A percentile compares a stretch with the other conserved stretches of the same genome.
Conservation (phyloP, 257 asterid genomes). For the Nicotiana noctiflora region DNA sequence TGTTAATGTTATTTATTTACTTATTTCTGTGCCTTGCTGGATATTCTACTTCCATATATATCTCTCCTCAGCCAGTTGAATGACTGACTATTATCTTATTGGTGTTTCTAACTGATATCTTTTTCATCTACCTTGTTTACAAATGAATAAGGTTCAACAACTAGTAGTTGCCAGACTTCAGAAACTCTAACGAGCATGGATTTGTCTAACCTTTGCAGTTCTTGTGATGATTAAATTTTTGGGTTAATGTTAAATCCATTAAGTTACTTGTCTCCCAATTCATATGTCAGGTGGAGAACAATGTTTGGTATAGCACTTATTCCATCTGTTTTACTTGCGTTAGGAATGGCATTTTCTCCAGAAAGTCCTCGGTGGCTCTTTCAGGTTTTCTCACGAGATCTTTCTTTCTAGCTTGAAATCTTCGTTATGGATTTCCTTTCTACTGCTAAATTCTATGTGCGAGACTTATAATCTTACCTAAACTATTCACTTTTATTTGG, state of each 20-base stretch:
- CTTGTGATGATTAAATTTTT: neutral
- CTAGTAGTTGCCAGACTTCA: neutral
- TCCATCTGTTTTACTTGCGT: constrained; percentile 72
- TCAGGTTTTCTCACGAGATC: constrained; percentile 36
- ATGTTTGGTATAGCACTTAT: constrained; percentile 80
- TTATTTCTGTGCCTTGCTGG: neutral
- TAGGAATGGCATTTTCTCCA: constrained; percentile 93
- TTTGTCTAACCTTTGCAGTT: neutral
- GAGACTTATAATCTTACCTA: constrained; percentile 11
- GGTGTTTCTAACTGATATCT: neutral
- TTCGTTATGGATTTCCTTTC: neutral
- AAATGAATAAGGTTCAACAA: neutral
- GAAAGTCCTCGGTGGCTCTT: constrained; percentile 98
- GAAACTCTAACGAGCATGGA: neutral
- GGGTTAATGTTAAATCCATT: neutral
- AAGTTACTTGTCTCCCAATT: neutral
- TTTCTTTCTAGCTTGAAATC: constrained; percentile 1
- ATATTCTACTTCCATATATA: neutral
- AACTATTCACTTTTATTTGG: constrained; percentile 13
- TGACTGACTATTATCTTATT: neutral
- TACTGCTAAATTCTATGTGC: neutral
- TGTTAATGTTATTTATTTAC: neutral
- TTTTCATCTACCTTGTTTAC: neutral
- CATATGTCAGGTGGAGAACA: constrained; percentile 85
- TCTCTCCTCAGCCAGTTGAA: neutral